Conservation (phyloP, 495 filamentous ascomycete genomes). For the Penicillium canariense region DNA sequence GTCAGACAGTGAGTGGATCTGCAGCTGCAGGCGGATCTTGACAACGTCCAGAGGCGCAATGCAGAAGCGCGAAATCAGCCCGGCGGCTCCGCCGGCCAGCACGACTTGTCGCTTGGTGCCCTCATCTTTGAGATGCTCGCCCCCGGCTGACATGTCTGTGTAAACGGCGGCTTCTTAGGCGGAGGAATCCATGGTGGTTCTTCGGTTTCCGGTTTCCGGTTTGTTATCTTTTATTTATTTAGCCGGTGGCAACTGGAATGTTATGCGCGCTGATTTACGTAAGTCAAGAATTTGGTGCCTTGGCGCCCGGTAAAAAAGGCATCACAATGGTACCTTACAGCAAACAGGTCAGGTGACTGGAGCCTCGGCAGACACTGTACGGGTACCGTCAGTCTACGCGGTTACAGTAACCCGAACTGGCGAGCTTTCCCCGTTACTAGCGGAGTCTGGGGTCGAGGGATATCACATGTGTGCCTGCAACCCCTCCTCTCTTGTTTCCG, state of each 20-base stretch:
- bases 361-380: conserved; percentile 3
- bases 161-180: conserved; percentile 3
- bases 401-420: neutral
- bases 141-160: conserved; percentile 70
- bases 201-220: conserved; percentile 1
- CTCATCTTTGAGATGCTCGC: conserved; percentile 86
- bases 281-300: conserved; percentile 6
- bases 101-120: conserved; percentile 81
- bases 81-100: conserved; percentile 80
- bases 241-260: conserved; percentile 18
- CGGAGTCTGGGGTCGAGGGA: conserved; percentile 4
- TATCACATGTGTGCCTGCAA: conserved; percentile 6
- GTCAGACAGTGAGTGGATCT: conserved; percentile 75
- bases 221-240: conserved; percentile 8
- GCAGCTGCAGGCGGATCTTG: conserved; percentile 94
- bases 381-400: neutral
- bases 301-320: neutral
- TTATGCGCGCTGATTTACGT: conserved; percentile 12
- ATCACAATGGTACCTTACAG: neutral
- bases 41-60: conserved; percentile 92
- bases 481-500: neutral
- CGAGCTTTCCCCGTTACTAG: neutral
- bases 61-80: conserved; percentile 89
- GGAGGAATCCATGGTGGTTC: conserved; percentile 12
- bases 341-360: neutral